A percentile compares a stretch with the other conserved stretches of the same genome.
Conservation (phyloP, 306 rosid species). For the Oxytropis ochrocephala region DNA sequence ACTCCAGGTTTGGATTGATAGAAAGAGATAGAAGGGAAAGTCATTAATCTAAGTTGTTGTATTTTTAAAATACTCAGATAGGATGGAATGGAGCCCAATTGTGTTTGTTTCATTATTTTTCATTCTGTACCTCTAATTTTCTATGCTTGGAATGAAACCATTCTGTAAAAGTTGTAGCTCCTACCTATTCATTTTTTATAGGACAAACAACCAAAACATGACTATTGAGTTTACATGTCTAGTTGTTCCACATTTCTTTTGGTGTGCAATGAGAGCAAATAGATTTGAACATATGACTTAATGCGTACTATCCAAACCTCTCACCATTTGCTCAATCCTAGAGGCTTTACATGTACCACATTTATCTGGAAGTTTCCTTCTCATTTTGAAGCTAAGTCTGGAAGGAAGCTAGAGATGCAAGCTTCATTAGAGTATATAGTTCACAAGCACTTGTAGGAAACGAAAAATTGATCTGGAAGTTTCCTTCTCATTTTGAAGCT, state of each 20-base stretch:
- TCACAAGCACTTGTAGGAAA: not conserved
- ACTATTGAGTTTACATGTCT: not conserved
- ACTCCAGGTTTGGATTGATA: not conserved
- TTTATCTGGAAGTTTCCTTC: not conserved
- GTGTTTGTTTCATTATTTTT: not conserved
- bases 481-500: not conserved
- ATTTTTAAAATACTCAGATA: not conserved
- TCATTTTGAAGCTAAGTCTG: not conserved
- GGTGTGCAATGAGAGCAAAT: not conserved
- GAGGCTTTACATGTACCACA: not conserved
- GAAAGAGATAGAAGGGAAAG: not conserved
- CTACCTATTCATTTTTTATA: not conserved
- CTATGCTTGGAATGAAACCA: not conserved
- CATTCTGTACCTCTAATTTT: not conserved
- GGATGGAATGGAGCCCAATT: not conserved
- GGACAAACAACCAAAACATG: not conserved
- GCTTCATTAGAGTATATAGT: not conserved
- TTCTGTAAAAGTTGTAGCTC: not conserved
- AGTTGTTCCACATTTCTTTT: not conserved
- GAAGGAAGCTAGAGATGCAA: not conserved
- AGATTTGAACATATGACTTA: no score
- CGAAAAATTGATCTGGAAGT: not conserved
- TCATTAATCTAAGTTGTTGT: not conserved
- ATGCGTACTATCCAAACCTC: no score
- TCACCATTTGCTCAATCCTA: no score